Base-by-base conservation (phyloP, 768 basidiomycete species). In the Rhodotorula paludigena region DNA sequence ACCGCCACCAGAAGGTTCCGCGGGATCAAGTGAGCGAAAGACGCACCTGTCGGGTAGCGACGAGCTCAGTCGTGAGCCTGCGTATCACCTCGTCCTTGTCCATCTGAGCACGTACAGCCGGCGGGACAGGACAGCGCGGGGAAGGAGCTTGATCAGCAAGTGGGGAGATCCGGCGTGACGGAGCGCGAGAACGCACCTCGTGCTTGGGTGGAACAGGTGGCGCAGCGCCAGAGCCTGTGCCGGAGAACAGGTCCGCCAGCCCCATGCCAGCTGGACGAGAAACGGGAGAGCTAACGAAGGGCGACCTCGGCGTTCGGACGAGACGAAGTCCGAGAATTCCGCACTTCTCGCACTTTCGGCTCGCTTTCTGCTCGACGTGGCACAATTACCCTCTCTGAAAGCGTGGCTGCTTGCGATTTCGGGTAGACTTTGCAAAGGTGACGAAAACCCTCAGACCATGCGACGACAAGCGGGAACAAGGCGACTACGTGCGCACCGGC, bases 41-140 rank as follows among this genome's bases (percentile, higher is more conserved):
- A 58, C 64, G 15, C 55, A 67, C 66, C 60, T 67, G 48, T 18
- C 42, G 32, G 1, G 33, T 41, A 21, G 21, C 35, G 15, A 57
- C 56, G 20, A 67, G 41, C n/a, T 62, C 66, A 18, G 39, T 28
- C 14, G 49, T 67, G 38, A 67, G 18, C 28, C 59, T 35, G 18
- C 49, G 51, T 14, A 67, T 52, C 6, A 67, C 44, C 15, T 62
- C 60, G 20, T 62, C 66, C 48, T 57, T 57, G 45, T 60, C 36
- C 49, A 28, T 9, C 35, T 55, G 25, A 4, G 11, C 11, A 5
- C 14, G 25, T n/a, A 25, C n/a, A 32, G 45, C 57, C n/a, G 11
- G 2, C 33, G 18, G 20, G 20, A 3, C 2, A 14, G 16, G 7
- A 12, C 20, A n/a, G 38, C 30, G 49, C 39, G 39, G 39, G n/a